A percentile compares a stretch with the other conserved stretches of the same genome.
Conservation (phyloP, 2,329 filamentous ascomycete genomes). For the Colletotrichum abscissum region DNA sequence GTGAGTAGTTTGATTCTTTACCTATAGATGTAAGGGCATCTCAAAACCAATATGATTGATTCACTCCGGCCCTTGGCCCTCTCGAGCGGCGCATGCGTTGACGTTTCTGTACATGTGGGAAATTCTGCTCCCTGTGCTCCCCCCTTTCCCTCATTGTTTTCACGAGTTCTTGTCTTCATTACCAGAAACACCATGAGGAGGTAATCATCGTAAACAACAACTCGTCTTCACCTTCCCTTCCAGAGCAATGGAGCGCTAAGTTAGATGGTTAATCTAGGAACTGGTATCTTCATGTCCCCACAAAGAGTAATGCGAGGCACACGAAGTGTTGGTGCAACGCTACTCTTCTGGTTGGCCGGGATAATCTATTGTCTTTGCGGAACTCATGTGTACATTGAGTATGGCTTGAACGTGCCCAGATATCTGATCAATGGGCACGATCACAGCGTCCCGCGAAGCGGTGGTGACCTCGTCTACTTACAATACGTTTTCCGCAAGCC, state of each 20-base stretch:
- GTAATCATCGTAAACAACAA: background rate
- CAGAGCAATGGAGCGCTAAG: background rate
- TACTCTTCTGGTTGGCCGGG: conserved; percentile 54
- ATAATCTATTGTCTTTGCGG: conserved; percentile 51
- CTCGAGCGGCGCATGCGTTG: background rate
- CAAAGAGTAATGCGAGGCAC: conserved; percentile 47
- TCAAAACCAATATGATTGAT: background rate
- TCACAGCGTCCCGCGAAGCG: conserved; percentile 36
- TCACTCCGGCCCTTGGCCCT: background rate
- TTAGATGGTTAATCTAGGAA: conserved; percentile 40
- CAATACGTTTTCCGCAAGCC: conserved; percentile 57
- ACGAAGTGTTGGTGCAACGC: conserved; percentile 45
- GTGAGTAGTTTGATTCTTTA: conserved; percentile 39
- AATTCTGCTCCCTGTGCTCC: background rate
- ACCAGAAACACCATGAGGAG: background rate
- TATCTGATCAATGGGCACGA: conserved; percentile 49
- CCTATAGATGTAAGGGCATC: too few relatives aligned
- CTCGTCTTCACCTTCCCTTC: background rate
- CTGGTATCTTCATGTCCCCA: conserved; percentile 51
- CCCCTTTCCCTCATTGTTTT: background rate
- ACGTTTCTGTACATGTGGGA: background rate
- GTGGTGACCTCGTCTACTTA: conserved; percentile 43
- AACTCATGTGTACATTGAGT: conserved; percentile 55
- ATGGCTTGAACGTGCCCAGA: conserved; percentile 58
- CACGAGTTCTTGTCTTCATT: background rate